Base-by-base conservation (phyloP, 2,329 filamentous ascomycete genomes). In the Ambrosiella cleistominuta region DNA sequence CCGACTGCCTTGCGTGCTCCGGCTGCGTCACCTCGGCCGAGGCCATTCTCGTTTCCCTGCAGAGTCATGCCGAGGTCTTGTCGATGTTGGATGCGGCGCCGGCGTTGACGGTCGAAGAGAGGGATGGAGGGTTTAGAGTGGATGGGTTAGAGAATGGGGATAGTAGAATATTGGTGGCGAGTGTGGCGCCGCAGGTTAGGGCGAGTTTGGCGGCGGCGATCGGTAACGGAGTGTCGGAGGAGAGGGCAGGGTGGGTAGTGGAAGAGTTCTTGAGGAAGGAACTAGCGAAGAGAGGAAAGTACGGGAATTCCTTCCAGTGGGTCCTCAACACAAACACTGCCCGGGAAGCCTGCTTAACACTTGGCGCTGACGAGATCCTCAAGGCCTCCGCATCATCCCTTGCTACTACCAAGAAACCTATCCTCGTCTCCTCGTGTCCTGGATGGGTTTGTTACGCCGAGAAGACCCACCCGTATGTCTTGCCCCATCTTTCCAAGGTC, bases 381-480 rank as follows among this genome's bases (percentile, higher is more conserved):
- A 69, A 63, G 49, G 62, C 62, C 7, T 40, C 60, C 4, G 53
- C 57, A 5, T 3, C 27, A 27, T 27, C 27, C 27, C 27, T 27
- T 5, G 2, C 27, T 1, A 50, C 66, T 19, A 73, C 55, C 11
- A 45, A 13, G 12, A 74, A 59, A 57, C 86, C 88, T 0, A 81
- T 91, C 37, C 76, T 98, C 49, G 88, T 90, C 7, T 90, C 90
- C 2, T 88, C 88, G 17, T 98, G 93, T 68, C 93, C 93, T 0
- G 93, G 93, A 7, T 98, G 94, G 90, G 91, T 98, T 58, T 98
- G 93, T 71, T 98, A 98, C 66, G 91, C 91, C 35, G 93, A 98
- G 69, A 97, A 98, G 72, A 97, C 91, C 58, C 93, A 98, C 66
- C 89, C 93, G 1, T 85, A 96, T 66, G 82, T 97, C 58, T 77